phyloP scores from a whole-genome alignment of 2,329 filamentous ascomycete species.

The Rutstroemia sp. region DNA sequence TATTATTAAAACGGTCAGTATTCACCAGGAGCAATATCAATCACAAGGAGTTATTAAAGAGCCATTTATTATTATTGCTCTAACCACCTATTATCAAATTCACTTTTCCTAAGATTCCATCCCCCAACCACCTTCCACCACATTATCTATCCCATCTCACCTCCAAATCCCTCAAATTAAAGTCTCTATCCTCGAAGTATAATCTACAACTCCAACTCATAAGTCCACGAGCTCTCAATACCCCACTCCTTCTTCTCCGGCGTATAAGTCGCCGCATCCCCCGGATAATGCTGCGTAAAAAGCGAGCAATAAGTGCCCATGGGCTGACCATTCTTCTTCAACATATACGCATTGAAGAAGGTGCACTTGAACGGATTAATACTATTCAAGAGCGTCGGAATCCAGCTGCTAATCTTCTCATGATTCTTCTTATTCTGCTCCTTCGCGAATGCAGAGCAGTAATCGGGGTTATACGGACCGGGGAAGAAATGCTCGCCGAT shows the following conservation, averaged over 20 bases:
- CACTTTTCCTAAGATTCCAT: too few relatives aligned
- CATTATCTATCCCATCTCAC: too few relatives aligned
- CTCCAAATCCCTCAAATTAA: too few relatives aligned
- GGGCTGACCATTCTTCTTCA: slow-evolving; percentile 31
- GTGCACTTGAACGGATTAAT: slow-evolving; percentile 14
- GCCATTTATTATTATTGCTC: too few relatives aligned
- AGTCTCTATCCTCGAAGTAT: too few relatives aligned
- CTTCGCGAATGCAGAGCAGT: slow-evolving; percentile 13
- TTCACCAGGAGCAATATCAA: too few relatives aligned
- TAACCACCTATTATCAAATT: too few relatives aligned
- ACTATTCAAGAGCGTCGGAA: background rate
- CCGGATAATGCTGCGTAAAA: slow-evolving; percentile 21
- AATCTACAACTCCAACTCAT: background rate
- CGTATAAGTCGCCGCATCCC: background rate
- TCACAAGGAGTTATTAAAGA: too few relatives aligned
- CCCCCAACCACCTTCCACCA: too few relatives aligned
- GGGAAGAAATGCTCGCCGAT: slow-evolving; percentile 19
- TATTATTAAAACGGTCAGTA: too few relatives aligned
- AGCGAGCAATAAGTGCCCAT: slow-evolving; percentile 34
- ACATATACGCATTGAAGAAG: slow-evolving; percentile 34
- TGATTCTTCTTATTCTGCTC: slow-evolving; percentile 15
- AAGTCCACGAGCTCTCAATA: slow-evolving; percentile 1
- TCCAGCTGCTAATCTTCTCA: background rate
- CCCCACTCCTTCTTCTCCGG: background rate
- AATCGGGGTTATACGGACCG: slow-evolving; percentile 16